Evolutionary conservation across 768 basidiomycete species (phyloP).

Genomic region (Mycena polygramma): DNA sequence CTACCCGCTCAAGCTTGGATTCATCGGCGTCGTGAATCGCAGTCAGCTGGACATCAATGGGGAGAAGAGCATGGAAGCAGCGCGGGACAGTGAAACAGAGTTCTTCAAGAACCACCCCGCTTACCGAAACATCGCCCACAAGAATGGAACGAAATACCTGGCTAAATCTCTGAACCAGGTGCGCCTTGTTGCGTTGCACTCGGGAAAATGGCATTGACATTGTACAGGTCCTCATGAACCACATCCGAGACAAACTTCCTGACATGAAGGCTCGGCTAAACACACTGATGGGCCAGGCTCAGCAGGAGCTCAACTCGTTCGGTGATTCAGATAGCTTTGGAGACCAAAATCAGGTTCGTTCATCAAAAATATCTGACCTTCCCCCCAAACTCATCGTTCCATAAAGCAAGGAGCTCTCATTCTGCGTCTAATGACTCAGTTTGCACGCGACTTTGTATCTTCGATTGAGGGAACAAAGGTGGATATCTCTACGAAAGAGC

Average conservation of each 20-base stretch:
- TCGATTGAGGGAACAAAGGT: slow-evolving; percentile 98
- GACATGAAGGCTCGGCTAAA: slow-evolving; percentile 99
- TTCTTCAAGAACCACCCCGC: slow-evolving; percentile 93
- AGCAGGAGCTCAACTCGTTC: slow-evolving; percentile 97
- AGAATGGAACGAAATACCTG: slow-evolving; percentile 96
- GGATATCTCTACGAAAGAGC: slow-evolving; percentile 97
- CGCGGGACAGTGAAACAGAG: slow-evolving; percentile 86
- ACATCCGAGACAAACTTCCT: slow-evolving; percentile 98
- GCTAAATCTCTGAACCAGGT: slow-evolving; percentile 96
- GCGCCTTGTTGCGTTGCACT: slow-evolving; percentile 38
- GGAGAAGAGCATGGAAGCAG: slow-evolving; percentile 88
- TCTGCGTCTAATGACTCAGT: slow-evolving; percentile 97
- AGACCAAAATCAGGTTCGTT: slow-evolving; percentile 82
- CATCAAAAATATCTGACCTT: slow-evolving; percentile 31
- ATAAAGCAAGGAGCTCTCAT: slow-evolving; percentile 87
- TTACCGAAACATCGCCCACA: slow-evolving; percentile 95
- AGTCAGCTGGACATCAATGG: slow-evolving; percentile 97
- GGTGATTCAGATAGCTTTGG: slow-evolving; percentile 94
- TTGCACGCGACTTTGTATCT: slow-evolving; percentile 95
- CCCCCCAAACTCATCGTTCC: slow-evolving; percentile 26
- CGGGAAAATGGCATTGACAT: slow-evolving; percentile 3
- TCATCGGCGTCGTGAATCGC: slow-evolving; percentile 97
- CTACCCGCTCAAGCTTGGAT: slow-evolving; percentile 97
- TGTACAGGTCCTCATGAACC: slow-evolving; percentile 88
- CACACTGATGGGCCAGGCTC: slow-evolving; percentile 98